Base-by-base conservation (phyloP, 1,284 basidiomycete species). In the Cutaneotrichosporon spelunceum region DNA sequence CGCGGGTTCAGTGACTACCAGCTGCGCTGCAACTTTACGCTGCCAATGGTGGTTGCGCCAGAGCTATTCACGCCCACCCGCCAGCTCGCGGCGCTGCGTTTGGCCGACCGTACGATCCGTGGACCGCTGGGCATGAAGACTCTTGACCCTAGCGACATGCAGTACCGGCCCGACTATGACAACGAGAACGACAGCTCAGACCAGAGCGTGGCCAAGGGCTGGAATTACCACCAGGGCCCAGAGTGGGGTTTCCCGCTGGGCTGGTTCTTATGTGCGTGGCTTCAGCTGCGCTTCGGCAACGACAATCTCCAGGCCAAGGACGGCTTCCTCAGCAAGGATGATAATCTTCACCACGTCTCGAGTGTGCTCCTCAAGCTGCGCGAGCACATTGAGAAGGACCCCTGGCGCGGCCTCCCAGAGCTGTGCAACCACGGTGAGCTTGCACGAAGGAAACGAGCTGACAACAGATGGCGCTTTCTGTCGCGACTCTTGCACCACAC, bases 1-100 rank as follows among this genome's bases (percentile, higher is more conserved):
- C 85, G 91, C 59, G 91, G 93, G 78, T 97, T 93, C 89, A 91
- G 91, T 8, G 94, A 99, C 80, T 99, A 99, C 77, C 95, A 98
- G 79, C 84, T 94, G 69, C 85, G 92, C 62, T 86, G 87, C 72
- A 96, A 97, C 80, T 95, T 93, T 82, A 87, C 91, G 19, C 90
- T 98, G 66, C 91, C 95, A 1, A 98, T 98, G 95, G 86, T 89
- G 7, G 93, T 98, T 39, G 95, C 95, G 1, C 95, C 95, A 8
- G 95, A 99, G 79, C 80, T 99, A 50, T 99, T 99, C 78, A 85
- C 92, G 60, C 85, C 86, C 5, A 78, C 84, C 58, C 88, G 90
- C 71, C 95, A 92, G 0, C 80, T 96, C 33, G 83, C 81, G 6
- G 91, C 92, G 0, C 81, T 97, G 39, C 83, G 85, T 65, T 79